Evolutionary conservation across 768 basidiomycete genomes (phyloP).

Genomic region (Crassisporium funariophilum): DNA sequence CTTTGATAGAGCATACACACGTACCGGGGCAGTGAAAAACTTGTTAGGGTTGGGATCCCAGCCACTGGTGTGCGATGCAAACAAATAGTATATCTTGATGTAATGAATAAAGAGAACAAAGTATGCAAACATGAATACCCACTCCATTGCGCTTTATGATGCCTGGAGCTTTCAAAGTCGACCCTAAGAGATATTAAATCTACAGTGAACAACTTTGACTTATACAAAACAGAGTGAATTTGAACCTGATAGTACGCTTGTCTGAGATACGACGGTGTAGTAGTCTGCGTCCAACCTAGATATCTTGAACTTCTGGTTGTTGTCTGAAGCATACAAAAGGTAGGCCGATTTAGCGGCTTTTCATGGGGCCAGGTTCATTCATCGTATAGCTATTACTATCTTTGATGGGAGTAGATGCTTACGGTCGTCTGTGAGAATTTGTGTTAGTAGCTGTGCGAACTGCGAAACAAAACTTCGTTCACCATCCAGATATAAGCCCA

Average conservation of each 20-base stretch:
- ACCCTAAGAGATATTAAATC: slow-evolving; percentile 31
- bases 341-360: slow-evolving; percentile 52
- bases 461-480: slow-evolving; percentile 10
- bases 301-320: slow-evolving; percentile 73
- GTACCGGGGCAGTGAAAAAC: slow-evolving; percentile 52
- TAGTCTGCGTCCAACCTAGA: slow-evolving; percentile 58
- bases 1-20: slow-evolving; percentile 11
- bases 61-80: slow-evolving; percentile 59
- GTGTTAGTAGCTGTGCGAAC: background rate
- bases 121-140: slow-evolving; percentile 1
- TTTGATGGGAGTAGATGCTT: no score
- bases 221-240: background rate
- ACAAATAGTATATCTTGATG: slow-evolving; percentile 52
- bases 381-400: no score
- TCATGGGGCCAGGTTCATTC: no score
- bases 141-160: slow-evolving; percentile 61
- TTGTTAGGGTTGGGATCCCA: slow-evolving; percentile 69
- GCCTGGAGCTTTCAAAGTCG: slow-evolving; percentile 63
- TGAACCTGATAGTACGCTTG: slow-evolving; percentile 46
- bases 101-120: background rate
- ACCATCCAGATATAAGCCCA: slow-evolving; percentile 61
- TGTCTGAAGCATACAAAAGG: slow-evolving; percentile 65
- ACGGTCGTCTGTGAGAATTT: slow-evolving; percentile 40
- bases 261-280: slow-evolving; percentile 53
- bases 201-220: background rate